A percentile compares a stretch with the other conserved stretches of the same genome.
phyloP scores from a whole-genome alignment of 306 rosid species.

The Argentina anserina region DNA sequence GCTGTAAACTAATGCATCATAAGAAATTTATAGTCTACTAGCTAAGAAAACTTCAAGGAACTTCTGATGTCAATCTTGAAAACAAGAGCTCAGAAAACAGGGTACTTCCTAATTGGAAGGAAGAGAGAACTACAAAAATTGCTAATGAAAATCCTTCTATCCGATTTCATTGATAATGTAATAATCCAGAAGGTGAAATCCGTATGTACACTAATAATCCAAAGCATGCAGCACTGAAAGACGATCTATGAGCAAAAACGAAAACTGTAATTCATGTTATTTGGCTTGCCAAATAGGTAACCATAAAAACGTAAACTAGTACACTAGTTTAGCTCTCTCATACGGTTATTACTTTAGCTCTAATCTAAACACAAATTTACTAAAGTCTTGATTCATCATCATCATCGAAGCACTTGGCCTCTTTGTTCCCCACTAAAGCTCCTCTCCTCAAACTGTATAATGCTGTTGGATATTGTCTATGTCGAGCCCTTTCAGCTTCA shows the following conservation, averaged over 20 bases:
- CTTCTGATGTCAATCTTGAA: background rate
- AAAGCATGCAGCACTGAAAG: background rate
- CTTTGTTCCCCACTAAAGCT: conserved; percentile 12
- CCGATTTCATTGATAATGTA: background rate
- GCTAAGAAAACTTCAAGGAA: background rate
- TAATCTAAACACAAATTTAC: conserved; percentile 37
- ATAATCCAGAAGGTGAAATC: background rate
- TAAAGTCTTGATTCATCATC: conserved; percentile 40
- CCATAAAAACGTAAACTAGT: background rate
- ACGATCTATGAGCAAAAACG: background rate
- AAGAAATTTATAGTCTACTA: background rate
- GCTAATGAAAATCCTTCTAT: background rate
- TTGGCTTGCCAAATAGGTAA: conserved; percentile 5
- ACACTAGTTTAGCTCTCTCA: conserved; percentile 1
- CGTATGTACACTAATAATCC: background rate
- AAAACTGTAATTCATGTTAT: background rate
- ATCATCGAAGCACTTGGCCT: background rate
- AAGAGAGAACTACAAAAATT: background rate
- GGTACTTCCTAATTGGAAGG: background rate
- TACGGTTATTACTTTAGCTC: conserved; percentile 15
- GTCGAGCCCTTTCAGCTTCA: conserved; percentile 97
- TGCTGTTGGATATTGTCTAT: conserved; percentile 90
- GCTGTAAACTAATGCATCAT: conserved; percentile 38
- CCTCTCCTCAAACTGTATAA: conserved; percentile 60
- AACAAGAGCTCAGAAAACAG: background rate